Evolutionary conservation across 2,329 filamentous ascomycete species (phyloP).

Genomic region (Zasmidium angulare): DNA sequence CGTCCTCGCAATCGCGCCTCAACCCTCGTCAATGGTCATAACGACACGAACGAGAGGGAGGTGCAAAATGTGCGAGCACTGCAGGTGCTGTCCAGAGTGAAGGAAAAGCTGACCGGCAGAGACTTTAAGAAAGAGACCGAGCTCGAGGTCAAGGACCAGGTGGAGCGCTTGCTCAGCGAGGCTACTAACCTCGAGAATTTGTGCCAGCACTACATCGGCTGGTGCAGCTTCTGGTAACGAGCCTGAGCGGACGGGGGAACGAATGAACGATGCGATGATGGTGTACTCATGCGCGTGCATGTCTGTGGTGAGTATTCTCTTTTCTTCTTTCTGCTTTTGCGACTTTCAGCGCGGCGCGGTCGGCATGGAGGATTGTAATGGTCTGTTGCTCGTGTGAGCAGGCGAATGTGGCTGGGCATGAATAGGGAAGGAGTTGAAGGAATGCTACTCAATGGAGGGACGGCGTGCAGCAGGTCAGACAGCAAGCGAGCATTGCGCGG

Average conservation of each 20-base stretch:
- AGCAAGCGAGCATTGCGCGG: not conserved
- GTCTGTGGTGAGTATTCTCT: not conserved
- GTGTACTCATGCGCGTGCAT: not conserved
- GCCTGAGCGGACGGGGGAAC: not conserved
- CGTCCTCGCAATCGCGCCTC: slow-evolving; percentile 31
- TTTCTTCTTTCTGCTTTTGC: not conserved
- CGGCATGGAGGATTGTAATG: not conserved
- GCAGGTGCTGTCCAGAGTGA: slow-evolving; percentile 86
- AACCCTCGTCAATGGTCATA: slow-evolving; percentile 31
- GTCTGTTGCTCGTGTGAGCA: not conserved
- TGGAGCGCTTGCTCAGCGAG: slow-evolving; percentile 91
- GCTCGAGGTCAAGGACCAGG: slow-evolving; percentile 80
- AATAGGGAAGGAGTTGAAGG: not conserved
- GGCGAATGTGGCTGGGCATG: not conserved
- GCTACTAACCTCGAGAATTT: slow-evolving; percentile 96
- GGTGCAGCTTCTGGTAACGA: slow-evolving; percentile 93
- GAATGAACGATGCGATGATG: not conserved
- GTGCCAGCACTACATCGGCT: slow-evolving; percentile 98
- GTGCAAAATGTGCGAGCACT: slow-evolving; percentile 90
- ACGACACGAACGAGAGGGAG: slow-evolving; percentile 56
- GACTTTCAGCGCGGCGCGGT: not conserved
- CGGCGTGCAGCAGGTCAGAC: not conserved
- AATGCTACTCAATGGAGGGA: not conserved
- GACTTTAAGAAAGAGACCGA: slow-evolving; percentile 89
- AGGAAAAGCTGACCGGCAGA: slow-evolving; percentile 90